A percentile compares a stretch with the other conserved stretches of the same genome.
These are phyloP conservation scores for Mycena rebaudengoi DNA, from an alignment of 768 basidiomycete species.

Conservation along the genomic window DNA sequence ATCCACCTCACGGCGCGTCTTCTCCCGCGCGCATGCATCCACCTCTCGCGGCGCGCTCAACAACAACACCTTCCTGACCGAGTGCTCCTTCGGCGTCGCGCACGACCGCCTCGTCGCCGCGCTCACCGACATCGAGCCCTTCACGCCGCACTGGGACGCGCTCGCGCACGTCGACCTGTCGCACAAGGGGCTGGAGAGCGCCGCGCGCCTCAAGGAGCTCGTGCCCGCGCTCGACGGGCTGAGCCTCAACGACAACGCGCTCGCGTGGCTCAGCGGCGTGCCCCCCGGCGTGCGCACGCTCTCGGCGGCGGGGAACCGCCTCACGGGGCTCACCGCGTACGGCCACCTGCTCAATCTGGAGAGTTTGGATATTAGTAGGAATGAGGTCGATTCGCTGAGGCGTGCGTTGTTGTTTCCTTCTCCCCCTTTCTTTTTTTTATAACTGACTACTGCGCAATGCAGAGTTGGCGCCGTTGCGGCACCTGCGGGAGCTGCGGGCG, in stretches of 20 bases:
- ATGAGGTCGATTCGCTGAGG: slow-evolving; percentile 86
- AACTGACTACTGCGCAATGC: slow-evolving; percentile 25
- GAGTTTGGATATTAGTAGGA: slow-evolving; percentile 89
- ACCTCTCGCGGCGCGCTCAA: slow-evolving; percentile 42
- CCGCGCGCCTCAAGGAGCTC: slow-evolving; percentile 88
- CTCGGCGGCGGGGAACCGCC: slow-evolving; percentile 82
- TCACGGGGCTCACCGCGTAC: slow-evolving; percentile 90
- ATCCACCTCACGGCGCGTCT: slow-evolving; percentile 50
- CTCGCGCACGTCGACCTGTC: slow-evolving; percentile 79
- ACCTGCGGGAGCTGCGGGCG: slow-evolving; percentile 89
- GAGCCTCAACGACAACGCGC: slow-evolving; percentile 74
- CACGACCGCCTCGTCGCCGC: slow-evolving; percentile 90
- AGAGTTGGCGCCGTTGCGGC: slow-evolving; percentile 88
- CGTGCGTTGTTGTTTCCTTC: slow-evolving; percentile 68
- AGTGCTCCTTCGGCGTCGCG: slow-evolving; percentile 96
- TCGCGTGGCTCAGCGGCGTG: slow-evolving; percentile 84
- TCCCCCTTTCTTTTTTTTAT: slow-evolving; percentile 19
- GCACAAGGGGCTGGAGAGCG: slow-evolving; percentile 77
- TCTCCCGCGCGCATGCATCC: slow-evolving; percentile 54
- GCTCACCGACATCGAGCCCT: slow-evolving; percentile 94
- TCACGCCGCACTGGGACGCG: slow-evolving; percentile 93
- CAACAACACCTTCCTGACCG: slow-evolving; percentile 79
- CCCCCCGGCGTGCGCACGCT: slow-evolving; percentile 77
- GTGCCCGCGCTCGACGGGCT: slow-evolving; percentile 80
- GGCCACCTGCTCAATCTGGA: slow-evolving; percentile 87